A percentile compares a stretch with the other conserved stretches of the same genome.
Evolutionary conservation across 805 yeast species (phyloP).

Genomic region (Yueomyces sp.): DNA sequence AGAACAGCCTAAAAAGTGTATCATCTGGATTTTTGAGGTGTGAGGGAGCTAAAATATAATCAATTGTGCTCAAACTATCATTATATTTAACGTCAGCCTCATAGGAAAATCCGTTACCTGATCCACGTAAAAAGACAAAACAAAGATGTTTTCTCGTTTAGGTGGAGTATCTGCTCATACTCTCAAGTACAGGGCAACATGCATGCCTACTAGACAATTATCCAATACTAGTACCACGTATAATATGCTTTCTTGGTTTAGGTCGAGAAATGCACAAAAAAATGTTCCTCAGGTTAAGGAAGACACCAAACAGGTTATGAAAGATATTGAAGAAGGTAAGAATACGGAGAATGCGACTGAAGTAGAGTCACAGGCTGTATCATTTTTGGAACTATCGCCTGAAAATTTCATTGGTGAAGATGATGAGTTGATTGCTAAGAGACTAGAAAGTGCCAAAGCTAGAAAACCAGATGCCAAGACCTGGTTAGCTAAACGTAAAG

Average conservation of each 20-base stretch:
- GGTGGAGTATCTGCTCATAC: too few relatives aligned
- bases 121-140: too few relatives aligned
- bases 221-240: neutral
- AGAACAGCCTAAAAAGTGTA: too few relatives aligned
- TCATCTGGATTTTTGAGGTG: too few relatives aligned
- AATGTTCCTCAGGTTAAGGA: conserved; percentile 4
- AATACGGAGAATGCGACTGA: neutral
- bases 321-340: conserved; percentile 21
- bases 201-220: too few relatives aligned
- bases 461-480: conserved; percentile 2
- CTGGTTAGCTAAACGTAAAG: conserved; percentile 22
- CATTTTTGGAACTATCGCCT: conserved; percentile 13
- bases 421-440: conserved; percentile 9
- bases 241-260: conserved; percentile 30
- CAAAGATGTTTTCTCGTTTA: too few relatives aligned
- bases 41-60: too few relatives aligned
- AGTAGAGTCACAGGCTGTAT: neutral
- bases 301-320: conserved; percentile 23
- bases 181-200: too few relatives aligned
- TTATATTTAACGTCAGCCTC: too few relatives aligned
- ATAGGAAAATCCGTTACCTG: too few relatives aligned
- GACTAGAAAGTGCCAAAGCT: conserved; percentile 3
- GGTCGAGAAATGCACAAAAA: conserved; percentile 15
- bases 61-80: too few relatives aligned
- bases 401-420: conserved; percentile 20